Evolutionary conservation across 1,139 yeast species (phyloP).

Genomic region (Suhomyces coccinellae): DNA sequence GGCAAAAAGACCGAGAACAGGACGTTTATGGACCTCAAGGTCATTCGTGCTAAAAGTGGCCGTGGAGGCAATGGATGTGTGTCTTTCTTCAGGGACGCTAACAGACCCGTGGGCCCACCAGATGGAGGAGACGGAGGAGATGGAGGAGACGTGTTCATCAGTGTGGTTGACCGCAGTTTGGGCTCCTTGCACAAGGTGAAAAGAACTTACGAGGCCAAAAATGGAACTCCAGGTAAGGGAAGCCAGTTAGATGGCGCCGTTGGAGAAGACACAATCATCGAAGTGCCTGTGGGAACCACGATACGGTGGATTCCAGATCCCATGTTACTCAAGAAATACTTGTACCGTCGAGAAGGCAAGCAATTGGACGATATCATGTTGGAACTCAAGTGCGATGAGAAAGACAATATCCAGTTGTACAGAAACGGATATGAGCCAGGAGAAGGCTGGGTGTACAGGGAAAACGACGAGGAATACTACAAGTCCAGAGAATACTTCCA

Average conservation of each 20-base stretch:
- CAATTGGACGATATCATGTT: slow-evolving; percentile 30
- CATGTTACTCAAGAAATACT: slow-evolving; percentile 38
- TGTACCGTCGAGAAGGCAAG: slow-evolving; percentile 28
- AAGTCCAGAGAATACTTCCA: slow-evolving; percentile 61
- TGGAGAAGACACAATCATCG: slow-evolving; percentile 76
- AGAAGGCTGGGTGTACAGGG: slow-evolving; percentile 85
- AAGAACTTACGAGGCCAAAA: slow-evolving; percentile 66
- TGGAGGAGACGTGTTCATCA: slow-evolving; percentile 85
- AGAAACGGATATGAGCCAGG: slow-evolving; percentile 63
- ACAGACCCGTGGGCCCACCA: slow-evolving; percentile 86
- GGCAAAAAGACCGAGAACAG: slow-evolving; percentile 42
- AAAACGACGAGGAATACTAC: slow-evolving; percentile 70
- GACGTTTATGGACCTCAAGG: slow-evolving; percentile 59
- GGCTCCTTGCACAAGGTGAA: slow-evolving; percentile 70
- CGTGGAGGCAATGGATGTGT: slow-evolving; percentile 87
- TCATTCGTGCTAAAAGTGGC: slow-evolving; percentile 73
- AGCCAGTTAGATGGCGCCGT: slow-evolving; percentile 80
- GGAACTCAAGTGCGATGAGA: slow-evolving; percentile 25
- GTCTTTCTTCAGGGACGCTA: slow-evolving; percentile 84
- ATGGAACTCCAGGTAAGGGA: slow-evolving; percentile 71
- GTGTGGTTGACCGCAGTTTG: slow-evolving; percentile 65
- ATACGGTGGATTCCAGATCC: slow-evolving; percentile 88
- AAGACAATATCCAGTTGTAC: slow-evolving; percentile 55
- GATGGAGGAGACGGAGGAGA: slow-evolving; percentile 98
- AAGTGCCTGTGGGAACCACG: slow-evolving; percentile 90